These are phyloP conservation scores for Glaciozyma martinii DNA, from an alignment of 768 basidiomycete genomes.

Conservation along the genomic window DNA sequence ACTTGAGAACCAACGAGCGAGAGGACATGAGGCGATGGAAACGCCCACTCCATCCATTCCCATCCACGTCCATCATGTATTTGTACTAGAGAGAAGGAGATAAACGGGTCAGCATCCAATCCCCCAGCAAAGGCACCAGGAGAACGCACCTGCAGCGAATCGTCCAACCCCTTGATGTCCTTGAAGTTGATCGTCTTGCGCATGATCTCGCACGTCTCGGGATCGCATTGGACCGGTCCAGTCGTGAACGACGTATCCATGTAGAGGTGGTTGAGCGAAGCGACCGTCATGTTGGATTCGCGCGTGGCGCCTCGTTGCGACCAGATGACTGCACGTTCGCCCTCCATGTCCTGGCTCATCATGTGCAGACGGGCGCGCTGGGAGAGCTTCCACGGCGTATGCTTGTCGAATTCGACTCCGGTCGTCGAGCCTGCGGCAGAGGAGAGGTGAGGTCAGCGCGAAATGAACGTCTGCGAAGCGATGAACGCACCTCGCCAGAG, in stretches of 20 bases:
- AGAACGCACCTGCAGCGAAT: conserved; percentile 21
- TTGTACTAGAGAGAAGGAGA: conserved; percentile 67
- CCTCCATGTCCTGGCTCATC: conserved; percentile 38
- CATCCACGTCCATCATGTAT: conserved; percentile 83
- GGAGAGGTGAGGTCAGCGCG: neutral
- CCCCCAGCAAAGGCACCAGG: neutral
- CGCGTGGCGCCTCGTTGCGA: conserved; percentile 37
- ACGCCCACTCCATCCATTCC: conserved; percentile 64
- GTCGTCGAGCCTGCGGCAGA: conserved; percentile 36
- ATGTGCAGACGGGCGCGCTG: conserved; percentile 42
- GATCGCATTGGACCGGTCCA: conserved; percentile 33
- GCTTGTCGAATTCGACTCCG: conserved; percentile 40
- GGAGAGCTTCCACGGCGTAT: conserved; percentile 41
- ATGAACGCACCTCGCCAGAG: conserved; percentile 41
- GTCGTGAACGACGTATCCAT: conserved; percentile 35
- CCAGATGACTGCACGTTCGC: conserved; percentile 38
- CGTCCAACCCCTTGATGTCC: conserved; percentile 31
- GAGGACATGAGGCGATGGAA: conserved; percentile 59
- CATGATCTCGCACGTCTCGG: conserved; percentile 35
- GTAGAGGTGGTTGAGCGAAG: conserved; percentile 32
- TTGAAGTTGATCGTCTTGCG: conserved; percentile 32
- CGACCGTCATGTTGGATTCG: conserved; percentile 22
- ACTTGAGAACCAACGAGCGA: conserved; percentile 76
- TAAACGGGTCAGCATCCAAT: neutral
- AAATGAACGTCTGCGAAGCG: too few relatives aligned